Percentiles rank a stretch among this genome's conserved stretches.
These are phyloP conservation scores for Leucoagaricus sp. DNA, from an alignment of 1,284 basidiomycete species.

Conservation along the genomic window DNA sequence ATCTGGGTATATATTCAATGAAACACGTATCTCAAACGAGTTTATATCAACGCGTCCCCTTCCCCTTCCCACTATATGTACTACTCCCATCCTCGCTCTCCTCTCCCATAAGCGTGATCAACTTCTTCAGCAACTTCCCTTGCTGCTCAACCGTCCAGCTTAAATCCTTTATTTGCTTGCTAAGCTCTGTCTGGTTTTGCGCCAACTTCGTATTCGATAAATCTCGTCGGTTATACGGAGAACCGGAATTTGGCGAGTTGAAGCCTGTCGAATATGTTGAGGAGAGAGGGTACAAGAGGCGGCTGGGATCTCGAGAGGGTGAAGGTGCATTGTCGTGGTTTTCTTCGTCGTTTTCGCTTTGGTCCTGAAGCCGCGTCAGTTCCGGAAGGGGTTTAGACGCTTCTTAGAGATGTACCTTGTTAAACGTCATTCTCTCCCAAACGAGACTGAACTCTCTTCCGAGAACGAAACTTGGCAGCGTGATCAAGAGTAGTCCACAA, in stretches of 20 bases:
- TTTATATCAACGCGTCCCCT: constrained; percentile 1
- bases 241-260: constrained; percentile 8
- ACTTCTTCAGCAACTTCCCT: constrained; percentile 47
- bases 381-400: constrained; percentile 2
- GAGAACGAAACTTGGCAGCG: constrained; percentile 85
- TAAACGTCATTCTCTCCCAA: constrained; percentile 77
- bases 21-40: not conserved
- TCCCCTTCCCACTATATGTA: constrained; percentile 4
- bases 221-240: constrained; percentile 29
- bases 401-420: constrained; percentile 35
- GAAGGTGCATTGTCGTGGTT: not conserved
- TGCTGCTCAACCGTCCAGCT: constrained; percentile 54
- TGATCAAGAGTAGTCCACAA: constrained; percentile 85
- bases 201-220: constrained; percentile 58
- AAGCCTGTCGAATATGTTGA: not conserved
- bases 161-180: constrained; percentile 60
- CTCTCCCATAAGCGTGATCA: constrained; percentile 42
- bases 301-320: not conserved
- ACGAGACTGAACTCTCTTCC: constrained; percentile 87
- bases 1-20: not conserved
- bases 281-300: constrained; percentile 1
- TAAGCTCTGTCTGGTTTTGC: constrained; percentile 63
- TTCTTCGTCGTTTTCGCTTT: not conserved
- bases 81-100: constrained; percentile 2
- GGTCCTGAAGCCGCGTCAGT: not conserved